Conservation (phyloP, 805 yeast species). For the Sugiyamaella valdiviana region DNA sequence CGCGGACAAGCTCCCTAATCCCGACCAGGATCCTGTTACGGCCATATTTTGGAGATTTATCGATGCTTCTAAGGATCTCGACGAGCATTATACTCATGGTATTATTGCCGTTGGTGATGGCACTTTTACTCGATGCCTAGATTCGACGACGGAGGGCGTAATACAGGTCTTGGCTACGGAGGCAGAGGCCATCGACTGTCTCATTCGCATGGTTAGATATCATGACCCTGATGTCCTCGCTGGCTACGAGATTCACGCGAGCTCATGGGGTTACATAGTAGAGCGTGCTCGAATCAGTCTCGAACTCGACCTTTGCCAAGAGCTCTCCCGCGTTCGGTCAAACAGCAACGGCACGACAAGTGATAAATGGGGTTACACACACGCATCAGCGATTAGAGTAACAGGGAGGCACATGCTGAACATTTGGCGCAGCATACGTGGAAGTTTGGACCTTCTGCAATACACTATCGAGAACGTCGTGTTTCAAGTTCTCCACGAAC, state of each 20-base stretch:
- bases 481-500: conserved; percentile 56
- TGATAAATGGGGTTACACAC: conserved; percentile 68
- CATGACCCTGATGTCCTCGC: conserved; percentile 84
- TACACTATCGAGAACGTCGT: conserved; percentile 75
- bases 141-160: conserved; percentile 19
- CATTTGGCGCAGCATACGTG: conserved; percentile 70
- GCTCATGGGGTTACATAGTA: conserved; percentile 86
- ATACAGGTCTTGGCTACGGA: conserved; percentile 48
- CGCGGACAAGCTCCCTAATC: conserved; percentile 54
- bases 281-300: conserved; percentile 44
- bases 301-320: conserved; percentile 49
- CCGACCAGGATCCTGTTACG: conserved; percentile 49
- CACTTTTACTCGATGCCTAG: conserved; percentile 1
- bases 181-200: conserved; percentile 46
- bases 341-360: conserved; percentile 37
- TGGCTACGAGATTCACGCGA: conserved; percentile 74
- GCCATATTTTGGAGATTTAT: conserved; percentile 62
- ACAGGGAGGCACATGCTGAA: conserved; percentile 82
- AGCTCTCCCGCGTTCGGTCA: conserved; percentile 52
- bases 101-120: conserved; percentile 26
- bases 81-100: conserved; percentile 12
- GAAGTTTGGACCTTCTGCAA: conserved; percentile 51
- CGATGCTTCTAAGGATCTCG: conserved; percentile 34
- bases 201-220: conserved; percentile 49
- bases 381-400: conserved; percentile 61